Evolutionary conservation across 768 basidiomycete species (phyloP), one percentile per base, ranked within the genome.

Genomic region (Leccinum rimulosum): DNA sequence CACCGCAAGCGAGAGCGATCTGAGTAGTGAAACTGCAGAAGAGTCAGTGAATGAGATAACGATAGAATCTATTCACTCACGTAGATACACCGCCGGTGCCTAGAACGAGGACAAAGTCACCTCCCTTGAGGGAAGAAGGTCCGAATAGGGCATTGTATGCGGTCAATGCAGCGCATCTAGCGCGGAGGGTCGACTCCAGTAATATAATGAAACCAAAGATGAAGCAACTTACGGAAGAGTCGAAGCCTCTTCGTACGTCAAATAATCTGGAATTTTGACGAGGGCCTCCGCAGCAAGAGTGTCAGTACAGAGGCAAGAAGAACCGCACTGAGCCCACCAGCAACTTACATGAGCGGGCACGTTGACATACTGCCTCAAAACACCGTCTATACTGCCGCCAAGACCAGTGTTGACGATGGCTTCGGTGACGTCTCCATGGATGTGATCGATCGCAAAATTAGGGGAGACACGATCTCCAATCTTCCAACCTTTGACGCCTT

Each of bases 171-270:
- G 85, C 84, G 59, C 82, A 84, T 31, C 81, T 84, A 52, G 6
- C 49, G 17, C 3, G 3, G 19, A 15, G 47, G 19, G 8, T 12
- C 17, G 12, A 10, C 8, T 48, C 57, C 14, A 43, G 14, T 11
- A 5, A 22, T 19, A 14, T 30, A 7, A 36, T 17, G 5, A 33
- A 8, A 30, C n/a, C n/a, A 31, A 15, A 6, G 17, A 12, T 1
- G 15, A 19, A 22, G 11, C 2, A 7, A 71, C 79, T 31, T 64
- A 86, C 76, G 86, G 83, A 6, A 89, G 73, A 25, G 85, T 85
- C 0, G 87, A 83, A 0, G 81, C 88, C 66, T 90, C 84, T 60
- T 84, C 82, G 62, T 82, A 86, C 2, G 79, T 80, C 19, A 88
- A 76, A 66, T 86, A 80, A 17, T 78, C 70, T 0, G 88, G 84